Conservation (phyloP, 129 eudicot genomes). For the Tagetes patula region DNA sequence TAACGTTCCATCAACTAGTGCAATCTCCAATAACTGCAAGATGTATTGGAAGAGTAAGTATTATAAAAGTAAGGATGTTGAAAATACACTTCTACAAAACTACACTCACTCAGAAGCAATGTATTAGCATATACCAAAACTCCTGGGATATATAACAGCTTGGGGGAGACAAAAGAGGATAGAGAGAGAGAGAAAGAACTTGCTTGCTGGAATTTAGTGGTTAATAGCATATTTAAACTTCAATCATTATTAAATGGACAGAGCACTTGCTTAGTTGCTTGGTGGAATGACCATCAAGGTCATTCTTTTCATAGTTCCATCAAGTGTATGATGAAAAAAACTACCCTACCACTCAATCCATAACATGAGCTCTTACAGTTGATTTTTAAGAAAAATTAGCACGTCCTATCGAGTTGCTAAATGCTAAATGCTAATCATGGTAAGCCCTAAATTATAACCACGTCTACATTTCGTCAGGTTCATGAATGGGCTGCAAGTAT, state of each 20-base stretch:
- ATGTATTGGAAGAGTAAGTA: constrained; percentile 30
- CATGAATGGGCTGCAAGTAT: not conserved
- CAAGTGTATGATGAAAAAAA: not conserved
- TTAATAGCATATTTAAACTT: constrained; percentile 7
- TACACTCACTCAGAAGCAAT: not conserved
- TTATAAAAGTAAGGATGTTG: constrained; percentile 3
- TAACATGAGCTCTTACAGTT: constrained; percentile 9
- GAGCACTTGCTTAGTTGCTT: not conserved
- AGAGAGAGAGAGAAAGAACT: not conserved
- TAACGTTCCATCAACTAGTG: constrained; percentile 57
- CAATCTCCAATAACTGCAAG: constrained; percentile 72
- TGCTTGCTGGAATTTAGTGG: too few relatives aligned
- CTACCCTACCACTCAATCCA: constrained; percentile 16
- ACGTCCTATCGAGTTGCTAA: not conserved
- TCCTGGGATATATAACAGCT: not conserved
- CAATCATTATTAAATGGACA: not conserved
- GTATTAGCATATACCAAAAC: constrained; percentile 11
- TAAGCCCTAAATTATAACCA: constrained; percentile 7
- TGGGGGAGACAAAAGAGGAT: not conserved
- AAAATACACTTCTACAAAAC: not conserved
- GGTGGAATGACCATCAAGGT: constrained; percentile 1
- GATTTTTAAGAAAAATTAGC: not conserved
- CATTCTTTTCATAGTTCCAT: constrained; percentile 13
- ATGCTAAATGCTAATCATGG: not conserved
- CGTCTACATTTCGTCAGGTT: constrained; percentile 1